Conservation (phyloP, 345 rosid species). For the Garcia nutans region DNA sequence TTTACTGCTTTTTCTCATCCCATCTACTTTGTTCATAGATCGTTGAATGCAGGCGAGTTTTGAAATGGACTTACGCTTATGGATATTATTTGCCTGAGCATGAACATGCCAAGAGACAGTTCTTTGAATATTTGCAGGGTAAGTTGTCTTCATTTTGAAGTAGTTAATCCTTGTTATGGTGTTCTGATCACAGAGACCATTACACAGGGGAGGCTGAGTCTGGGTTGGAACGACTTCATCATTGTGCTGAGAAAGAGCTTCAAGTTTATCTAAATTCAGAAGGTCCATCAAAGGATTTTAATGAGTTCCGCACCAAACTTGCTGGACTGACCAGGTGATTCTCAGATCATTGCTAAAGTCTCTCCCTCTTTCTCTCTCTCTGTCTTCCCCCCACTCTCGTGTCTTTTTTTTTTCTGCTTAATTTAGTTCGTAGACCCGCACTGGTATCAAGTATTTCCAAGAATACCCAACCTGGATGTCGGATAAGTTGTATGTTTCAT, state of each 20-base stretch:
- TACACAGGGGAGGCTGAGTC: constrained; percentile 82
- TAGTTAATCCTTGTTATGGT: constrained; percentile 1
- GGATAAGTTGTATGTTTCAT: not conserved
- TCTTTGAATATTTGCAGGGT: constrained; percentile 90
- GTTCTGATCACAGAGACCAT: constrained; percentile 11
- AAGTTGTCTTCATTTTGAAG: constrained; percentile 3
- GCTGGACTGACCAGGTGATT: constrained; percentile 79
- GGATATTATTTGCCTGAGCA: constrained; percentile 77
- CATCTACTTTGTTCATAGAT: constrained; percentile 41
- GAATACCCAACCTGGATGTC: not conserved
- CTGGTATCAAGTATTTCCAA: not conserved
- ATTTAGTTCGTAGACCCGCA: not conserved
- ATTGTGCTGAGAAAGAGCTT: constrained; percentile 85
- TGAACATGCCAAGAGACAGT: constrained; percentile 70
- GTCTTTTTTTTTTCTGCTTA: not conserved
- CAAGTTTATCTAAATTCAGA: constrained; percentile 49
- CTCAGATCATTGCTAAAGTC: not conserved
- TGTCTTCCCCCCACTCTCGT: too few species aligned
- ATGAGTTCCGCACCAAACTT: constrained; percentile 81
- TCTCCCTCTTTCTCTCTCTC: too few species aligned
- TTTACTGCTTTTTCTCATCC: constrained; percentile 11
- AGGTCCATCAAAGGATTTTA: constrained; percentile 69
- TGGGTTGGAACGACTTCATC: constrained; percentile 86
- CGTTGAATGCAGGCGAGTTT: constrained; percentile 82
- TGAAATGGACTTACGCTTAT: constrained; percentile 88